Percentiles rank a stretch among this genome's conserved stretches.
Evolutionary conservation across 768 basidiomycete genomes (phyloP).

Genomic region (Pleurotus tuoliensis): DNA sequence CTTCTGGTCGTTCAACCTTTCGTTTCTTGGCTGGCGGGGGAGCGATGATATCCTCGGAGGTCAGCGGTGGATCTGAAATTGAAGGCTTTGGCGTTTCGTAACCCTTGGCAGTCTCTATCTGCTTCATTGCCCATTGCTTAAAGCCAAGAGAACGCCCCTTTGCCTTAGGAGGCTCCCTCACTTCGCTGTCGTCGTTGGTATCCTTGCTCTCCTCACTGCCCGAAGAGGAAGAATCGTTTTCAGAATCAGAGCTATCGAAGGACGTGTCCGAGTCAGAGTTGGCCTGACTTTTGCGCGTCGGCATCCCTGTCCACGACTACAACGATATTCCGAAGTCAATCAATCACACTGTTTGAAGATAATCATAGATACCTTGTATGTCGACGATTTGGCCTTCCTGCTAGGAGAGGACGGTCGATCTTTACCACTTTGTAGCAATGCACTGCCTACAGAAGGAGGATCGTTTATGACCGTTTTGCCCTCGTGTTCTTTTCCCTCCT

Average conservation of each 20-base stretch:
- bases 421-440: constrained; percentile 62
- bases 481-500: neutral
- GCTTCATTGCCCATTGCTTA: constrained; percentile 88
- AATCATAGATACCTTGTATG: constrained; percentile 20
- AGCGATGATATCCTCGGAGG: constrained; percentile 16
- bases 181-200: constrained; percentile 13
- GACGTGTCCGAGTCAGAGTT: constrained; percentile 55
- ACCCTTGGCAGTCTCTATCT: constrained; percentile 52
- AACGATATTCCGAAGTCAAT: too few relatives aligned
- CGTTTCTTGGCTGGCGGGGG: constrained; percentile 42
- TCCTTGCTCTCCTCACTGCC: constrained; percentile 15
- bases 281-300: constrained; percentile 12
- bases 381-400: constrained; percentile 42
- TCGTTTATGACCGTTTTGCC: too few relatives aligned
- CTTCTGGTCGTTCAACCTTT: constrained; percentile 33
- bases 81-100: constrained; percentile 19
- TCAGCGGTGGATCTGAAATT: constrained; percentile 8
- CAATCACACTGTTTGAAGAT: too few relatives aligned
- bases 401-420: constrained; percentile 50
- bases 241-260: constrained; percentile 79
- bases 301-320: constrained; percentile 44
- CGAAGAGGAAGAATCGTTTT: constrained; percentile 42
- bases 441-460: constrained; percentile 47
- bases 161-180: constrained; percentile 18
- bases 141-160: constrained; percentile 53